Evolutionary conservation across 768 basidiomycete species (phyloP), one percentile per base, ranked within the genome.

Genomic region (Hygrocybe punicea): DNA sequence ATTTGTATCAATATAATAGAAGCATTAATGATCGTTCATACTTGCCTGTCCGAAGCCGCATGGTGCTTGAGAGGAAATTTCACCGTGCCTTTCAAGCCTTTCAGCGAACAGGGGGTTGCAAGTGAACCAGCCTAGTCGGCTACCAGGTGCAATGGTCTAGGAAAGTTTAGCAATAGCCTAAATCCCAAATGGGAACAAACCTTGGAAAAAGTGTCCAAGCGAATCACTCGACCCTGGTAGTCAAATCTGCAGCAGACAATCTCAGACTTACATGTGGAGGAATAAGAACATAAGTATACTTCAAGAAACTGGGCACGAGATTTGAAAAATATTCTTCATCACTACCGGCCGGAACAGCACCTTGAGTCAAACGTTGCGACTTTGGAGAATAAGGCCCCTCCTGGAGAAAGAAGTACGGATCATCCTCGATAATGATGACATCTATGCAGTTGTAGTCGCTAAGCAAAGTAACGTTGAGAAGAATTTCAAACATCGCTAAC

Each of bases 121-220:
- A 2, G 89, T 91, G 65, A 88, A 85, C 84, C 84, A 94, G 3
- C 91, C 91, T 23, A 92, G 67, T 8, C 90, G 81, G 53, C 81
- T 81, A 2, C 90, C 91, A 3, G 91, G 91, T 2, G 86, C 86
- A 47, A 92, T 81, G 2, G 84, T 88, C 86, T 92, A 51, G 42
- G 42, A 39, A 19, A 47, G 54, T 16, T 36, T 51, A 37, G 23
- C 13, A 47, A 16, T 55, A 21, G 7, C 21, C 4, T 14, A 35
- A 42, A 34, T 14, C 19, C 11, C 16, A 17, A 37, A 13, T 7
- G 14, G 24, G 59, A 35, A 29, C 29, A 29, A 47, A 82, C 86
- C 82, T 90, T 91, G 36, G 84, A 87, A 67, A 90, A 89, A 0
- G 85, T 85, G 65, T 93, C 92, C 35, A 93, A 72, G 3, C 90